Base-by-base conservation (phyloP, 2,329 filamentous ascomycete genomes). In the Ascochyta lentis region DNA sequence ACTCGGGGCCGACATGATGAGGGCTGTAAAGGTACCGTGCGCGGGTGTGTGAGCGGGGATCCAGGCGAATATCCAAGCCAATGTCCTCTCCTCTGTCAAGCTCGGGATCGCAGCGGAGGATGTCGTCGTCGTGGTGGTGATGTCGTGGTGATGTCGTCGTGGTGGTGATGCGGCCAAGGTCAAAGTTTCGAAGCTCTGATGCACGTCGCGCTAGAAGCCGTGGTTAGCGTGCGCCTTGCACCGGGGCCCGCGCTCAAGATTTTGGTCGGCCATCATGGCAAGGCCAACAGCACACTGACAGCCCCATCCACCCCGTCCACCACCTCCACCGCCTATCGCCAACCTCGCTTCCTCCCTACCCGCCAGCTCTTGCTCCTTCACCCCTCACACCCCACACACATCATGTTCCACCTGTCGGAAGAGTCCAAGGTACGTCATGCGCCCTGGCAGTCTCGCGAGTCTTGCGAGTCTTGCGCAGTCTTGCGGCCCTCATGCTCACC, bases 401-500 rank as follows among this genome's bases (percentile, higher is more conserved):
- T 77, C 75, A 83, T 86, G 71, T 73, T 71, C 58, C 61, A 83
- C 84, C 88, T 98, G 66, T 98, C 95, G 47, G 95, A 99, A 80
- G 95, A 99, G 83, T 92, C 93, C 74, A 98, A 98, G 89, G 94
- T 96, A 75, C 48, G 63, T 49, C 51, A 45, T 35, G 26, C 16
- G 38, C 37, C 29, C 33, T 16, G 33, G 43, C 48, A 42, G 19
- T 19, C 19, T 19, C 3, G 19, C 19, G 19, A 19, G 19, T 19
- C 19, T 19, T 19, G 19, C 19, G 19, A 19, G 19, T 19, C 19
- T 19, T 19, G 19, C 29, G 10, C 6, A 9, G 7, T 29, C 27
- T 9, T 3, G 8, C 27, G 12, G 29, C 8, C 13, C 31, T 6
- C 37, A 49, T 12, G 10, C 26, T 9, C 46, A 43, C 71, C 77